Base-by-base conservation (phyloP, 345 rosid genomes). In the Brassica juncea region DNA sequence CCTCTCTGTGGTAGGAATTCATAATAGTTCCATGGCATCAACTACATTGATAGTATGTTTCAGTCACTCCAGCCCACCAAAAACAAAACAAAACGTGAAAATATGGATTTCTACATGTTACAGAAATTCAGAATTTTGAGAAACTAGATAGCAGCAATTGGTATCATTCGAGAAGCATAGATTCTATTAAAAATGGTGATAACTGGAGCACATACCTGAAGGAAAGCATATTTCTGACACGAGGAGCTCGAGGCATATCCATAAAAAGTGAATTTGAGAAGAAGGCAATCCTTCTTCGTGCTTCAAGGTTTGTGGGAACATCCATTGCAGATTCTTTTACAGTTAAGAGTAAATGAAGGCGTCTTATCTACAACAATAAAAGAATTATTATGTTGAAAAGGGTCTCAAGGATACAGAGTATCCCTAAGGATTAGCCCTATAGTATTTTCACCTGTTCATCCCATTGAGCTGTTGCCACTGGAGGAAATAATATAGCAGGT, bases 211-310 rank as follows among this genome's bases (percentile, higher is more conserved):
- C 78, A 21, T 2, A 76, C 99, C 98, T 94, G 90, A 92, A 94
- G 55, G 98, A 94, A 74, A 94, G 92, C 98, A 92, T 94, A 80
- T 89, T 90, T 67, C 92, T 94, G 78, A 94, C 99, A 39, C 87
- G 84, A 73, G 99, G 97, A 84, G 99, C 88, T 68, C 90, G 94
- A 2, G 98, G 99, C 94, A 94, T 92, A 80, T 94, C 98, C 99
- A 92, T 94, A 78, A 94, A 94, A 81, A 94, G 82, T 25, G 99
- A 94, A 68, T 92, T 94, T 75, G 98, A 73, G 82, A 94, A 92
- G 87, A 94, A 94, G 60, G 99, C 76, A 77, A 94, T 91, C 81
- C 99, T 90, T 79, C 99, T 88, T 66, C 95, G 92, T 3, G 99
- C 99, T 91, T 94, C 98, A 79, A 94, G 98, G 85, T 93, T 94